phyloP scores from a whole-genome alignment of 2,329 filamentous ascomycete genomes.

The Mollisiaceae sp. region DNA sequence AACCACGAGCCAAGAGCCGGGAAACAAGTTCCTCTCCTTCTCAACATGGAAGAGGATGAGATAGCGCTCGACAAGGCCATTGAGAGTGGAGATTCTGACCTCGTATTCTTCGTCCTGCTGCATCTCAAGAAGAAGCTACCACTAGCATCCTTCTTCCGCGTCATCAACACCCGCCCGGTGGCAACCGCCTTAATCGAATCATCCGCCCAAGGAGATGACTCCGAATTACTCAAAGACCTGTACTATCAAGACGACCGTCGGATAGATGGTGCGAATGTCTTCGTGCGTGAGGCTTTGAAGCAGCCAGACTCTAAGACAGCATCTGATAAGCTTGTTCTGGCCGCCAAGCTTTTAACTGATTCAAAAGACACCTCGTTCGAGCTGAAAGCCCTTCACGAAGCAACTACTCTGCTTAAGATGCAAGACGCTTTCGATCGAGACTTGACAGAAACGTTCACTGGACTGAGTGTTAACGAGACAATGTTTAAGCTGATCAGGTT shows the following conservation, averaged over 20 bases:
- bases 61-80: slow-evolving; percentile 96
- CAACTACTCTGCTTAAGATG: slow-evolving; percentile 77
- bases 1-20: slow-evolving; percentile 94
- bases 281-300: slow-evolving; percentile 80
- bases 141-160: slow-evolving; percentile 88
- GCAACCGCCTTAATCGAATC: slow-evolving; percentile 91
- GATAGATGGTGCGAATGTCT: slow-evolving; percentile 84
- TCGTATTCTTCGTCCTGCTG: slow-evolving; percentile 87
- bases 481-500: slow-evolving; percentile 85
- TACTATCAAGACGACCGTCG: slow-evolving; percentile 97
- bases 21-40: slow-evolving; percentile 90
- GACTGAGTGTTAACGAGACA: slow-evolving; percentile 88
- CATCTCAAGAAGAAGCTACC: slow-evolving; percentile 90
- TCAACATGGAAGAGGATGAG: slow-evolving; percentile 95
- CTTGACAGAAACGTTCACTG: slow-evolving; percentile 75
- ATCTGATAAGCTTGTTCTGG: slow-evolving; percentile 86
- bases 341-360: slow-evolving; percentile 81
- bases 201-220: slow-evolving; percentile 77
- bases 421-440: slow-evolving; percentile 90
- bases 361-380: slow-evolving; percentile 80
- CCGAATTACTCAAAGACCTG: slow-evolving; percentile 85
- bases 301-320: slow-evolving; percentile 73
- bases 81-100: slow-evolving; percentile 91
- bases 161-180: slow-evolving; percentile 82
- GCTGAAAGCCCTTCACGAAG: slow-evolving; percentile 77